Base-by-base conservation (phyloP, 306 rosid genomes). In the Canavalia ensiformis region DNA sequence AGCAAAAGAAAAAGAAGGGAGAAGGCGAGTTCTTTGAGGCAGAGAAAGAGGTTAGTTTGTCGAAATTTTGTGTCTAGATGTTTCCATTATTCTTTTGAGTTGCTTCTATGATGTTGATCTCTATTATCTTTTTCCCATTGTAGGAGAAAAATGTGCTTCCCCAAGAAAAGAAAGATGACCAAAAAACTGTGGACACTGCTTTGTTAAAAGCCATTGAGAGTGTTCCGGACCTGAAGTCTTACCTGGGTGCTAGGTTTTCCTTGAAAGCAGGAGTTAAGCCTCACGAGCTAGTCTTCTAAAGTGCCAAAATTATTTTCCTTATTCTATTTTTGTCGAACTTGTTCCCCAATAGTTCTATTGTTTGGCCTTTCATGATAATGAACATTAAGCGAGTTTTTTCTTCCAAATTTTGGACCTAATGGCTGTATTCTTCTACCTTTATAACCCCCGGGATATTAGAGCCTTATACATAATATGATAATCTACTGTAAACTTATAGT, bases 201-300 rank as follows among this genome's bases (percentile, higher is more conserved):
- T 81, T 92, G 84, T 69, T 92, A 6, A 92, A 92, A 80, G 84
- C 90, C 73, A 86, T 92, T 0, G 92, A 89, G 78, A 85, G 82
- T 72, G 90, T 88, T 65, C 81, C 93, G 1, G 93, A 92, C 28
- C 75, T 92, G 84, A 90, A 88, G 84, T 75, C 93, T 11, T 92
- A 92, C 76, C 73, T 92, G 82, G 88, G 89, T 56, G 90, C 95
- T 1, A 86, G 97, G 87, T 92, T 92, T 54, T 92, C 97, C 5
- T 89, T 90, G 25, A 89, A 81, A 85, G 81, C 90, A 41, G 93
- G 97, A 85, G 84, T 90, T 92, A 92, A 92, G 79, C 97, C 97
- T 0, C 97, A 92, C 63, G 97, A 92, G 69, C 90, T 92, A 65
- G 87, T 88, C 28, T 90, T 92, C 67, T 92, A 89, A 39, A 56